Evolutionary conservation across 352 stramenopile genomes (phyloP).

Genomic region (Globisporangium solare): DNA sequence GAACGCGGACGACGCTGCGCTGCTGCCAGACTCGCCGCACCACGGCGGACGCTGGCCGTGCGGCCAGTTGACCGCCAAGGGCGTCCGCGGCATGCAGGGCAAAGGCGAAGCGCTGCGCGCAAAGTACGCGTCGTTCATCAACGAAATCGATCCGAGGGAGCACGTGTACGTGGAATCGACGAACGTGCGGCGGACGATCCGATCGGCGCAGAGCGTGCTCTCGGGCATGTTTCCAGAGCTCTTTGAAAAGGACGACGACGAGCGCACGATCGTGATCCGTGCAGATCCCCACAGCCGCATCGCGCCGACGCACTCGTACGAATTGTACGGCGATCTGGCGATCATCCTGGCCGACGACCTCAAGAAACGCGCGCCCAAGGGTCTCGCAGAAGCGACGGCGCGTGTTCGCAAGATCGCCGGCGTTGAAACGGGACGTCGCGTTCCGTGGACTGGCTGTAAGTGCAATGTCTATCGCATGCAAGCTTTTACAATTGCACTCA

Average conservation of each 20-base stretch:
- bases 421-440: conserved; percentile 23
- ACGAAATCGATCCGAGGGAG: conserved; percentile 20
- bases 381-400: conserved; percentile 29
- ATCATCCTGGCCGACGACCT: conserved; percentile 48
- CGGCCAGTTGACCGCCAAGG: conserved; percentile 66
- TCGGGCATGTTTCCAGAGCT: conserved; percentile 57
- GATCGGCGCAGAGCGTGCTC: conserved; percentile 65
- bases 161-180: conserved; percentile 74
- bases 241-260: conserved; percentile 19
- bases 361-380: conserved; percentile 34
- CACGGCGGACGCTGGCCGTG: conserved; percentile 68
- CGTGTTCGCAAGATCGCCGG: conserved; percentile 46
- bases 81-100: conserved; percentile 53
- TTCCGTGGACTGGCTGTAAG: conserved; percentile 70
- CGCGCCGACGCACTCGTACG: conserved; percentile 60
- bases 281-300: conserved; percentile 45
- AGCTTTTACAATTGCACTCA: conserved; percentile 6
- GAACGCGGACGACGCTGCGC: conserved; percentile 13
- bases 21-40: conserved; percentile 30
- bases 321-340: conserved; percentile 49
- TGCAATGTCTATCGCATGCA: background rate
- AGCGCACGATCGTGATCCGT: conserved; percentile 31
- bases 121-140: conserved; percentile 38
- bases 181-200: conserved; percentile 72
- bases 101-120: conserved; percentile 43